A percentile compares a stretch with the other conserved stretches of the same genome.
These are phyloP conservation scores for Pinus albicaulis DNA, from an alignment of 75 land plant genomes.

Conservation along the genomic window DNA sequence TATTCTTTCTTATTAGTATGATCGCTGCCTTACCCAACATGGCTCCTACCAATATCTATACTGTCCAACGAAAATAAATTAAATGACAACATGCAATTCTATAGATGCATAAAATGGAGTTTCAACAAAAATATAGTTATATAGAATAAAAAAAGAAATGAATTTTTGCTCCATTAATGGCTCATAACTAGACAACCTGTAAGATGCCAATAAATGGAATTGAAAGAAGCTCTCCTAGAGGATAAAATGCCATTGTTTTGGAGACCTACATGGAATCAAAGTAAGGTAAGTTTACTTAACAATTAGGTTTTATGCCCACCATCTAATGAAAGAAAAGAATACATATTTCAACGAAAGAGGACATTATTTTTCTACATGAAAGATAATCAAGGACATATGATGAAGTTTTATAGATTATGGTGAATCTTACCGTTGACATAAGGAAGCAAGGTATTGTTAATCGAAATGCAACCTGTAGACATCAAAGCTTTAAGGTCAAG, in stretches of 20 bases:
- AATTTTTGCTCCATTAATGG: background rate
- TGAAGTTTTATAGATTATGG: background rate
- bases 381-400: background rate
- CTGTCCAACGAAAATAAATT: background rate
- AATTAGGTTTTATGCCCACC: background rate
- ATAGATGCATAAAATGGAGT: background rate
- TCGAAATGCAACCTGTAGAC: slow-evolving; percentile 19
- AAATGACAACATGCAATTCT: background rate
- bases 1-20: slow-evolving; percentile 7
- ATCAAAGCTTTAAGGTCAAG: background rate
- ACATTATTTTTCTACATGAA: background rate
- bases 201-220: slow-evolving; percentile 17
- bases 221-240: slow-evolving; percentile 13
- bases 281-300: background rate
- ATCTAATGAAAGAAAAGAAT: background rate
- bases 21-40: slow-evolving; percentile 24
- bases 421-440: slow-evolving; percentile 21
- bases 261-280: slow-evolving; percentile 15
- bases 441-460: slow-evolving; percentile 29
- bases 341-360: background rate
- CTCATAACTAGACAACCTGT: slow-evolving; percentile 7
- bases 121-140: background rate
- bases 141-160: background rate
- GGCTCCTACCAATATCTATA: slow-evolving; percentile 23
- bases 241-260: slow-evolving; percentile 24